These are phyloP conservation scores for Coemansia sp. DNA, from an alignment of 192 early-diverging fungal genomes.

Conservation along the genomic window DNA sequence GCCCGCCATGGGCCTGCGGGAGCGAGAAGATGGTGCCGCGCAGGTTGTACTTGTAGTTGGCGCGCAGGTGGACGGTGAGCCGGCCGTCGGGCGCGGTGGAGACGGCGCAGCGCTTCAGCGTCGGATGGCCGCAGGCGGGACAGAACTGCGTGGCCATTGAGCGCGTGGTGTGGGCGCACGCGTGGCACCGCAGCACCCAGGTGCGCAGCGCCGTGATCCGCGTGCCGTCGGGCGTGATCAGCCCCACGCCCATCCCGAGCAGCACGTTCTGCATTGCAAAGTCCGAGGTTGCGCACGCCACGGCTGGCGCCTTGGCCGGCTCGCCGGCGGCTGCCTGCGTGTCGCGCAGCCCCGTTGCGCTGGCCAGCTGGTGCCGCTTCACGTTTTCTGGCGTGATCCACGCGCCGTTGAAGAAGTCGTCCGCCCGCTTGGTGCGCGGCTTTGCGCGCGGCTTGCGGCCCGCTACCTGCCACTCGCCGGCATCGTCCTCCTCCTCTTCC, in stretches of 20 bases:
- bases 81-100: constrained; percentile 79
- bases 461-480: constrained; percentile 57
- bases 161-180: constrained; percentile 81
- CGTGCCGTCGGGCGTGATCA: constrained; percentile 83
- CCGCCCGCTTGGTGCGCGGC: constrained; percentile 24
- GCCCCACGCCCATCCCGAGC: constrained; percentile 85
- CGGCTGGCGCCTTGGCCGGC: constrained; percentile 50
- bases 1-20: constrained; percentile 79
- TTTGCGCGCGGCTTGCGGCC: constrained; percentile 30
- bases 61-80: constrained; percentile 80
- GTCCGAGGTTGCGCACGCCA: constrained; percentile 88
- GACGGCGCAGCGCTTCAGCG: constrained; percentile 80
- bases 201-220: constrained; percentile 70
- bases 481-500: constrained; percentile 25
- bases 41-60: constrained; percentile 86
- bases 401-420: constrained; percentile 68
- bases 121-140: constrained; percentile 84
- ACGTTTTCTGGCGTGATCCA: constrained; percentile 96
- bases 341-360: constrained; percentile 56
- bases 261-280: constrained; percentile 98
- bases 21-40: constrained; percentile 90
- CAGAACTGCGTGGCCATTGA: constrained; percentile 93
- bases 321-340: constrained; percentile 27
- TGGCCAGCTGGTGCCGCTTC: constrained; percentile 63
- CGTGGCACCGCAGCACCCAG: constrained; percentile 92